phyloP scores from a whole-genome alignment of 2,329 filamentous ascomycete species.

The Coccinonectria pachysandricola region DNA sequence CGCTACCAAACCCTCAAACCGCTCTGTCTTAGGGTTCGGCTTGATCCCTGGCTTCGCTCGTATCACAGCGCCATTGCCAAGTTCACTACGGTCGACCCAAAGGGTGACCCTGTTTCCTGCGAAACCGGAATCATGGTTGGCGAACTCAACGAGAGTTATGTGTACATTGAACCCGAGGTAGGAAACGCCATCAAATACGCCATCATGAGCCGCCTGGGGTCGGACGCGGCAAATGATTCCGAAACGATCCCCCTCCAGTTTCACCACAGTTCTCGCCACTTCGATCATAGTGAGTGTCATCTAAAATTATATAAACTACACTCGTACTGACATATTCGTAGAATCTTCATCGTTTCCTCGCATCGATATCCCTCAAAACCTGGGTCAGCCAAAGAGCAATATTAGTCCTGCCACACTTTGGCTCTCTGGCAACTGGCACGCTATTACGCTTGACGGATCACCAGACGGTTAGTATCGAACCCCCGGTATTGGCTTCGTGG shows the following conservation, averaged over 20 bases:
- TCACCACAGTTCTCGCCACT: constrained; percentile 5
- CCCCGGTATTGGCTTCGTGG: neutral
- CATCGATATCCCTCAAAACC: constrained; percentile 6
- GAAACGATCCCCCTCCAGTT: constrained; percentile 7
- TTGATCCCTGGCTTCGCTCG: constrained; percentile 1
- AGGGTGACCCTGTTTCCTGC: constrained; percentile 2
- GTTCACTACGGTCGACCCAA: constrained; percentile 7
- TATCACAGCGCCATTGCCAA: constrained; percentile 5
- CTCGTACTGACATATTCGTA: too few relatives aligned
- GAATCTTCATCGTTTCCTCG: constrained; percentile 6
- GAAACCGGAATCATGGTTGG: constrained; percentile 8
- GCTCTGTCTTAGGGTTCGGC: neutral
- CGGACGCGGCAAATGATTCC: neutral
- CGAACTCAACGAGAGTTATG: constrained; percentile 4
- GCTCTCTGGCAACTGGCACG: constrained; percentile 14
- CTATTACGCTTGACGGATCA: constrained; percentile 12
- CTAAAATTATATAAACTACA: neutral
- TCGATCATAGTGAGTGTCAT: constrained; percentile 3
- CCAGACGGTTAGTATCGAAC: constrained; percentile 9
- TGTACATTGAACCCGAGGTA: constrained; percentile 8
- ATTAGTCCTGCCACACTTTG: constrained; percentile 11
- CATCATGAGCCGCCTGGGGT: constrained; percentile 5
- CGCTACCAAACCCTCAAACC: too few relatives aligned
- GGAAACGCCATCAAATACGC: constrained; percentile 7
- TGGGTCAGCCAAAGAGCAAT: constrained; percentile 2